Percentiles rank a stretch among this genome's conserved stretches.
phyloP scores from a whole-genome alignment of 1,284 basidiomycete genomes.

The Fomitopsis betulina region DNA sequence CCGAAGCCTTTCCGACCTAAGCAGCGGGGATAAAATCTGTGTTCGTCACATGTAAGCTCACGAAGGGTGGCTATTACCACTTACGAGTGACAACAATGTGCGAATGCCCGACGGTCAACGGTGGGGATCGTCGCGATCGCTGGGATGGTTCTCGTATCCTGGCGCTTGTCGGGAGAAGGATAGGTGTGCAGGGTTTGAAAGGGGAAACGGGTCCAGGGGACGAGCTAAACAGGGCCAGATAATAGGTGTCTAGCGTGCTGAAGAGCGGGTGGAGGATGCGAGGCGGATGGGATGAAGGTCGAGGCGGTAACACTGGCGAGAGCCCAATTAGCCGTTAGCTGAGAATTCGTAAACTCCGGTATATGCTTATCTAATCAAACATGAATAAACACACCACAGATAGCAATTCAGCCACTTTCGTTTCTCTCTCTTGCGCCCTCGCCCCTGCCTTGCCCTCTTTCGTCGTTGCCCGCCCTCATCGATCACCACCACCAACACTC shows the following conservation, averaged over 20 bases:
- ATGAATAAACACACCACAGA: conserved; percentile 3
- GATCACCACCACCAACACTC: not conserved
- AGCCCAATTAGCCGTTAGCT: conserved; percentile 4
- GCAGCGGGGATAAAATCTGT: not conserved
- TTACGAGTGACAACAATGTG: not conserved
- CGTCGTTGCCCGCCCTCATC: too few relatives aligned
- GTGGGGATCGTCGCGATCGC: not conserved
- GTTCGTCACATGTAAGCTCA: not conserved
- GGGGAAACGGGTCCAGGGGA: not conserved
- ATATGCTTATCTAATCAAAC: conserved; percentile 7
- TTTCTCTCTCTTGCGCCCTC: not conserved
- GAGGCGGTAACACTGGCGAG: conserved; percentile 6
- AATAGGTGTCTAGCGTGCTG: not conserved
- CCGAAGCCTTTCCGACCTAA: not conserved
- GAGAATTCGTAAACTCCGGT: not conserved
- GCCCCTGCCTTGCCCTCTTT: not conserved
- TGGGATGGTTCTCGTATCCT: not conserved
- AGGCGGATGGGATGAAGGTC: conserved; percentile 8
- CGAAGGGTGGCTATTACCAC: not conserved
- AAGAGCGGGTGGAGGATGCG: not conserved
- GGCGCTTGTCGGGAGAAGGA: not conserved
- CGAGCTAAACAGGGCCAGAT: not conserved
- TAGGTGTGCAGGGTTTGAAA: not conserved
- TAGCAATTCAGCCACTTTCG: not conserved
- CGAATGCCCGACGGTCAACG: not conserved